A percentile compares a stretch with the other conserved stretches of the same genome.
Conservation (phyloP, 805 yeast genomes). For the Wickerhamomyces mucosus region DNA sequence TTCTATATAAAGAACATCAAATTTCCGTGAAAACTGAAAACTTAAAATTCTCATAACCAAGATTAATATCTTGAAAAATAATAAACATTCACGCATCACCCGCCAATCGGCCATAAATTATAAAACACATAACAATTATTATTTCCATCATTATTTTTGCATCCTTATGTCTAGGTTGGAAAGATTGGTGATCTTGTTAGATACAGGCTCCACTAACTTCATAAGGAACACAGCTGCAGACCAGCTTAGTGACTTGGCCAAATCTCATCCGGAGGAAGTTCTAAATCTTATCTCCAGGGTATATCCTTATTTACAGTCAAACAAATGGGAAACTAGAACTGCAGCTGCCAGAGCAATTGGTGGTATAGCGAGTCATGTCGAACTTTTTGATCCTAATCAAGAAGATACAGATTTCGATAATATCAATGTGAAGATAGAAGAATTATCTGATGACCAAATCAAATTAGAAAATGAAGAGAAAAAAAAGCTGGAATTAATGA, state of each 20-base stretch:
- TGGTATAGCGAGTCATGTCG: constrained; percentile 74
- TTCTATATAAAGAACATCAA: constrained; percentile 9
- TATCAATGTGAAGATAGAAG: constrained; percentile 16
- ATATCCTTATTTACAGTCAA: constrained; percentile 75
- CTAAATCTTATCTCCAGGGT: constrained; percentile 77
- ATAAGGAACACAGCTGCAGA: constrained; percentile 96
- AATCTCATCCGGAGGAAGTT: constrained; percentile 90
- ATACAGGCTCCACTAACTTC: constrained; percentile 90
- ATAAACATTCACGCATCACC: neutral
- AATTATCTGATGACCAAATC: constrained; percentile 8
- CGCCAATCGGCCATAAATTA: too few species aligned
- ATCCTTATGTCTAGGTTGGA: constrained; percentile 33
- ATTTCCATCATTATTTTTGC: too few species aligned
- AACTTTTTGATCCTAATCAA: constrained; percentile 71
- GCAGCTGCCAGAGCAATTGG: constrained; percentile 95
- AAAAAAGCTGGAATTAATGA: constrained; percentile 11
- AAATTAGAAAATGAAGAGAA: constrained; percentile 16
- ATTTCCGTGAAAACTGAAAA: constrained; percentile 4
- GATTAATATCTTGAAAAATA: too few species aligned
- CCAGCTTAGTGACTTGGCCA: constrained; percentile 88
- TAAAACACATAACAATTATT: neutral
- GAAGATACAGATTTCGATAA: constrained; percentile 14
- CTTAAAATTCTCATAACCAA: neutral
- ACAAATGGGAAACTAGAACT: constrained; percentile 92
- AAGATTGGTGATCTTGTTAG: constrained; percentile 44